Evolutionary conservation across 1,284 basidiomycete species (phyloP).

Genomic region (Austropuccinia psidii): DNA sequence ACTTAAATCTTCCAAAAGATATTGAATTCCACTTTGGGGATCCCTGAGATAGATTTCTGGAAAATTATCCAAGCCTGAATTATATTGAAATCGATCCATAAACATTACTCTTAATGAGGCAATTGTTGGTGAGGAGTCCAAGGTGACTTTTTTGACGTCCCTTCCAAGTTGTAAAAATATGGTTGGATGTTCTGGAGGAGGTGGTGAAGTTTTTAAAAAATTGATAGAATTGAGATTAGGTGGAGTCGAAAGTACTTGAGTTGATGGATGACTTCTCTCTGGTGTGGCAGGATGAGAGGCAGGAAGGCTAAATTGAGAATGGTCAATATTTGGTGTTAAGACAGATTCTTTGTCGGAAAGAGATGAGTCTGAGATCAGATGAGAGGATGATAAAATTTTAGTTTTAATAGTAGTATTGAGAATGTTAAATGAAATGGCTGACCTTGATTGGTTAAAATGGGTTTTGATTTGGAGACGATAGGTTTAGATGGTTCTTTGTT

Average conservation of each 20-base stretch:
- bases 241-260: constrained; percentile 23
- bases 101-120: constrained; percentile 73
- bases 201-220: background rate
- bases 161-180: constrained; percentile 85
- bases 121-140: constrained; percentile 61
- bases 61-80: constrained; percentile 78
- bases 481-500: background rate
- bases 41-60: constrained; percentile 93
- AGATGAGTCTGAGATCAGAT: too few relatives aligned
- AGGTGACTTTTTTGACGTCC: constrained; percentile 76
- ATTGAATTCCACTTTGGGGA: constrained; percentile 79
- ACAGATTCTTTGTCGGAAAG: too few relatives aligned
- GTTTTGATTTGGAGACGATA: too few relatives aligned
- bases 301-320: constrained; percentile 51
- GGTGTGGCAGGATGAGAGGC: constrained; percentile 51
- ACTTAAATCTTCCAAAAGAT: constrained; percentile 90
- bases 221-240: background rate
- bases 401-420: too few relatives aligned
- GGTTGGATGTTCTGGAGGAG: constrained; percentile 49
- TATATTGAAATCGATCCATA: constrained; percentile 91
- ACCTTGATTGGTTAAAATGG: too few relatives aligned
- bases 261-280: constrained; percentile 16
- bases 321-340: too few relatives aligned
- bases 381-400: too few relatives aligned
- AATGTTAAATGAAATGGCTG: too few relatives aligned